Evolutionary conservation across 139 green algal genomes (phyloP), one percentile per base, ranked within the genome.

Genomic region (Chlamydomonas schloesseri): DNA sequence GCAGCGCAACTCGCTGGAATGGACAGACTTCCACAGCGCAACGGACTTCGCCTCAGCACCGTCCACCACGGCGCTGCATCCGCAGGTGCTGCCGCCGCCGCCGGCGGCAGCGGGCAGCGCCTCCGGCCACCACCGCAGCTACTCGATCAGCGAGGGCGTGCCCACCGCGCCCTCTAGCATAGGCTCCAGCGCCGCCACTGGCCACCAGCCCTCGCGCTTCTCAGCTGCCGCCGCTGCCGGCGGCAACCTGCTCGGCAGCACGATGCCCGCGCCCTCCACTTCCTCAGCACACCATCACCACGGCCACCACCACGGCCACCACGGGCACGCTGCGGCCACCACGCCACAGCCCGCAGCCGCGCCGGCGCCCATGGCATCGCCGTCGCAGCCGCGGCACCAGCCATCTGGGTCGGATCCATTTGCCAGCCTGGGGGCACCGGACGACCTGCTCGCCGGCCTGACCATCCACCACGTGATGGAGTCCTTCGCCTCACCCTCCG

Each of bases 21-120:
- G 87, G 87, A 82, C 87, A 2, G 87, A 90, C 53, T 90, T 90
- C 65, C 64, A 84, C 72, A 60, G 69, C 2, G 81, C 81, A 0
- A 5, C 81, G 42, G 42, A 50, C 42, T 50, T 11, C 23, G 24
- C 36, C 70, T 34, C 70, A 3, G 14, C 18, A 0, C 24, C 37
- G 11, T 23, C 70, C 3, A n/a, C 24, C 24, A 11, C 60, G 18
- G 60, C 60, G 21, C 55, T 62, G 55, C 55, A 28, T 4, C 18
- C 18, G 20, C 55, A 62, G 55, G 21, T 11, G 42, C 42, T 50
- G 42, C 42, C 42, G 42, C 42, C 42, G 42, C 42, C 42, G 42
- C 42, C 42, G 42, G 5, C 42, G 42, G 42, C 42, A 50, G 42
- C 42, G 42, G 42, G 6, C 42, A 50, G 42, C 42, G 42, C 42